Evolutionary conservation across 192 early-diverging fungal genomes (phyloP).

Genomic region (Umbelopsis ramanniana): DNA sequence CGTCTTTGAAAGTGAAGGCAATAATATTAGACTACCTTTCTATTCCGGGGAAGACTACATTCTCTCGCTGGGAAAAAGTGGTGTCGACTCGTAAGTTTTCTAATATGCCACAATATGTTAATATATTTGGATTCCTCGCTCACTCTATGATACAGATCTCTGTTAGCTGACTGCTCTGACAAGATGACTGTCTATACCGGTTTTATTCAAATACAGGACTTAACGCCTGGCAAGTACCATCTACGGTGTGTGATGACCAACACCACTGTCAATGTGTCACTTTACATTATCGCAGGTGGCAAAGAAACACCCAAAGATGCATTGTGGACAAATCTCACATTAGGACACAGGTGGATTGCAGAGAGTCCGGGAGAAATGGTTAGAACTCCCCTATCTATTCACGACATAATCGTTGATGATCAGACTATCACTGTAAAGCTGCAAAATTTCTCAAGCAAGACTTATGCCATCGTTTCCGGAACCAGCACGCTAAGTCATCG

Average conservation of each 20-base stretch:
- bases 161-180: not conserved
- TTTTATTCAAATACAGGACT: not conserved
- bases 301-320: not conserved
- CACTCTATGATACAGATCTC: not conserved
- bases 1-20: not conserved
- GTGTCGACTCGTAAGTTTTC: not conserved
- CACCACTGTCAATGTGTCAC: not conserved
- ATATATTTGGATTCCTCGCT: not conserved
- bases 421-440: not conserved
- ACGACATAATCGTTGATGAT: not conserved
- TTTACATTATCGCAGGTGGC: not conserved
- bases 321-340: not conserved
- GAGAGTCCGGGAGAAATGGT: not conserved
- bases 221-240: not conserved
- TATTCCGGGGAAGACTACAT: constrained; percentile 3
- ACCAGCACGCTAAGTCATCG: not conserved
- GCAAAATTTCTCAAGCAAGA: not conserved
- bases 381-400: not conserved
- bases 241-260: not conserved
- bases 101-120: not conserved
- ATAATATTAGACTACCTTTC: not conserved
- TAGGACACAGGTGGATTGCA: not conserved
- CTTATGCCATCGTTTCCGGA: not conserved
- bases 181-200: not conserved
- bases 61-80: not conserved